These are phyloP conservation scores for Fomitopsis palustris DNA, from an alignment of 1,284 basidiomycete species.

Conservation along the genomic window DNA sequence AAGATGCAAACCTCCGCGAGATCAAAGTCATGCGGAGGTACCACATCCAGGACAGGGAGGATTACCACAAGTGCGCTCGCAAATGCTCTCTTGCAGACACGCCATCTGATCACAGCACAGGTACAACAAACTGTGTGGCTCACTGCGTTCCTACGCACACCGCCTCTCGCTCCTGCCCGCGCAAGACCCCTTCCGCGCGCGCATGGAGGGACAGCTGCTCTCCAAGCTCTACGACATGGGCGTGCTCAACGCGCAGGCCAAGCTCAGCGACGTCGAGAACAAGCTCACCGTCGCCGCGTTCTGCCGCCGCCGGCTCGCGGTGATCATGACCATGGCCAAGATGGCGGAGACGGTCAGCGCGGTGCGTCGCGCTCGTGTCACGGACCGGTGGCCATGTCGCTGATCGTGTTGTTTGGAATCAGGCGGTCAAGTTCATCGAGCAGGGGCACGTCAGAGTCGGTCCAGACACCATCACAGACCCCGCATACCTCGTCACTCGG, in stretches of 20 bases:
- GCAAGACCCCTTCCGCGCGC: slow-evolving; percentile 84
- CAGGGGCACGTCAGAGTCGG: slow-evolving; percentile 98
- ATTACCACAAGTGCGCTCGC: slow-evolving; percentile 82
- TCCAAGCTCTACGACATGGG: slow-evolving; percentile 98
- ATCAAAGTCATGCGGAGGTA: slow-evolving; percentile 95
- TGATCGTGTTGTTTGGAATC: not conserved
- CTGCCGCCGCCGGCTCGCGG: slow-evolving; percentile 87
- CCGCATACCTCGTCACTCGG: slow-evolving; percentile 94
- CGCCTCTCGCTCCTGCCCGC: slow-evolving; percentile 86
- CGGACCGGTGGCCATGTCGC: not conserved
- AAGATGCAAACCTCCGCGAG: slow-evolving; percentile 90
- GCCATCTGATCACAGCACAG: slow-evolving; percentile 34
- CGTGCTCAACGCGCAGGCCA: slow-evolving; percentile 76
- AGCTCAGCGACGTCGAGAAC: slow-evolving; percentile 91
- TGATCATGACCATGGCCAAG: slow-evolving; percentile 89
- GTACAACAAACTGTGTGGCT: slow-evolving; percentile 95
- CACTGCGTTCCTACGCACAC: slow-evolving; percentile 83
- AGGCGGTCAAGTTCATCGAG: slow-evolving; percentile 97
- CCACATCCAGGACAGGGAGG: slow-evolving; percentile 92
- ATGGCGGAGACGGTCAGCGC: slow-evolving; percentile 97
- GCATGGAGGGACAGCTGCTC: slow-evolving; percentile 86
- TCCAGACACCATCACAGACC: slow-evolving; percentile 94
- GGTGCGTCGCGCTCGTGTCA: slow-evolving; percentile 45
- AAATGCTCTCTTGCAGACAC: not conserved
- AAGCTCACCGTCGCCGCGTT: slow-evolving; percentile 95